Evolutionary conservation across 305 asterid genomes (phyloP).

Genomic region (Stenogyne calaminthoides): DNA sequence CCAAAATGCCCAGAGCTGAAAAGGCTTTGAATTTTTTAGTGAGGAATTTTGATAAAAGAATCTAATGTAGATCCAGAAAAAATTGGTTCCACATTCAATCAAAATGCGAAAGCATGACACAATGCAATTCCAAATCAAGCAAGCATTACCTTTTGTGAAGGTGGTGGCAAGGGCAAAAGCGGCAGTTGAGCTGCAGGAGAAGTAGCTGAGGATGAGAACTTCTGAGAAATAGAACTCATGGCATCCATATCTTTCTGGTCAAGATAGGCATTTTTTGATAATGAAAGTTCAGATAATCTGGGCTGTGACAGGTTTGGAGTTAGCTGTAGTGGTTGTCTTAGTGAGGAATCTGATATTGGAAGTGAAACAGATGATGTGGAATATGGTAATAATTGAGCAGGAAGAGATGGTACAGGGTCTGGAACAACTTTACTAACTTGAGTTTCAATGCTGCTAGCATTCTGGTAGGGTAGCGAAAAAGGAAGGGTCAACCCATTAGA

Average conservation of each 20-base stretch:
- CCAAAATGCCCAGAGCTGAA: not conserved
- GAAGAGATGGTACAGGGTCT: constrained; percentile 35
- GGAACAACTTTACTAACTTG: constrained; percentile 38
- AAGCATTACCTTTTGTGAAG: constrained; percentile 53
- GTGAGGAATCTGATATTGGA: constrained; percentile 42
- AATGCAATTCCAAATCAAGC: not conserved
- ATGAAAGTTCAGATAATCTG: constrained; percentile 43
- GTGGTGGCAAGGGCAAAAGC: constrained; percentile 61
- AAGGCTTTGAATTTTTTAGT: not conserved
- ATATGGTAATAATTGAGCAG: constrained; percentile 41
- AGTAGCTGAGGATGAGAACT: constrained; percentile 35
- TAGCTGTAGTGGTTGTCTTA: constrained; percentile 43
- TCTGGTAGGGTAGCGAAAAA: constrained; percentile 43
- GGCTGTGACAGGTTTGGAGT: constrained; percentile 55
- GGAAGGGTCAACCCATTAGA: constrained; percentile 43
- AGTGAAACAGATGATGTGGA: constrained; percentile 40
- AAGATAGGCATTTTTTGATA: constrained; percentile 32
- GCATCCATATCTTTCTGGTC: constrained; percentile 46
- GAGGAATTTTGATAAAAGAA: not conserved
- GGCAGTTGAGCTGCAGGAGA: constrained; percentile 52
- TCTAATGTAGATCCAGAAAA: not conserved
- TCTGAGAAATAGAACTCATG: constrained; percentile 36
- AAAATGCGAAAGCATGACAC: not conserved
- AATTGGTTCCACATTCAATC: not conserved
- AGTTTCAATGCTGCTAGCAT: constrained; percentile 41